Evolutionary conservation across 2,329 filamentous ascomycete genomes (phyloP).

Genomic region (Pseudogymnoascus destructans): DNA sequence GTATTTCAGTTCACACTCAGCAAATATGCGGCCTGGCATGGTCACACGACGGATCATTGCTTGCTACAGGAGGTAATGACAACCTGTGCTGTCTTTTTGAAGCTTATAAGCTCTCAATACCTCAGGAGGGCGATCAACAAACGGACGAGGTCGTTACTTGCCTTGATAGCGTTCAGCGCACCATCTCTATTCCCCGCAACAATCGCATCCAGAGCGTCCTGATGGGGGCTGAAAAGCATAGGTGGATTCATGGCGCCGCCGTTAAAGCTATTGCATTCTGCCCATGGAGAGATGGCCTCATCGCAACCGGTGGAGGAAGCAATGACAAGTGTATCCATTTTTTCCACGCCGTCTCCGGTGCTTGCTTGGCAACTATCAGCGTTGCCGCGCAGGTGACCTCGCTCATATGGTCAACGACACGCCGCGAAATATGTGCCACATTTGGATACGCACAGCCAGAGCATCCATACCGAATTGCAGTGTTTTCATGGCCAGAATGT

Average conservation of each 20-base stretch:
- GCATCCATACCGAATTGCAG: slow-evolving; percentile 76
- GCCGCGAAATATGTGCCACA: slow-evolving; percentile 79
- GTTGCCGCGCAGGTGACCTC: slow-evolving; percentile 89
- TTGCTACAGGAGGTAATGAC: slow-evolving; percentile 87
- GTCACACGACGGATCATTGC: slow-evolving; percentile 61
- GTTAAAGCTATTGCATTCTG: slow-evolving; percentile 97
- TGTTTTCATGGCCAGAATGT: slow-evolving; percentile 92
- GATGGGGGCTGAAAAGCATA: slow-evolving; percentile 49
- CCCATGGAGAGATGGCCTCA: slow-evolving; percentile 75
- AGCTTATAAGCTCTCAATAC: slow-evolving; percentile 16
- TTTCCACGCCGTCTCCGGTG: slow-evolving; percentile 74
- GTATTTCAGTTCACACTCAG: slow-evolving; percentile 67
- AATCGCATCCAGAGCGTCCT: slow-evolving; percentile 34
- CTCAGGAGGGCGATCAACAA: background rate
- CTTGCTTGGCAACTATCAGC: slow-evolving; percentile 76
- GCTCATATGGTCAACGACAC: slow-evolving; percentile 75
- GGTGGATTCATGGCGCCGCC: slow-evolving; percentile 69
- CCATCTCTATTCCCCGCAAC: slow-evolving; percentile 20
- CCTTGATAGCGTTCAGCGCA: slow-evolving; percentile 23
- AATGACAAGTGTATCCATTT: slow-evolving; percentile 96
- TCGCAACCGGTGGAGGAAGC: slow-evolving; percentile 85
- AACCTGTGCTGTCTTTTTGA: slow-evolving; percentile 78
- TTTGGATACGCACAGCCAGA: slow-evolving; percentile 90
- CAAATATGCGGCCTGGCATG: slow-evolving; percentile 91
- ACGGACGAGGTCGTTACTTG: slow-evolving; percentile 17